A percentile compares a stretch with the other conserved stretches of the same genome.
phyloP scores from a whole-genome alignment of 2,329 filamentous ascomycete genomes.

The Lachnellula arida region DNA sequence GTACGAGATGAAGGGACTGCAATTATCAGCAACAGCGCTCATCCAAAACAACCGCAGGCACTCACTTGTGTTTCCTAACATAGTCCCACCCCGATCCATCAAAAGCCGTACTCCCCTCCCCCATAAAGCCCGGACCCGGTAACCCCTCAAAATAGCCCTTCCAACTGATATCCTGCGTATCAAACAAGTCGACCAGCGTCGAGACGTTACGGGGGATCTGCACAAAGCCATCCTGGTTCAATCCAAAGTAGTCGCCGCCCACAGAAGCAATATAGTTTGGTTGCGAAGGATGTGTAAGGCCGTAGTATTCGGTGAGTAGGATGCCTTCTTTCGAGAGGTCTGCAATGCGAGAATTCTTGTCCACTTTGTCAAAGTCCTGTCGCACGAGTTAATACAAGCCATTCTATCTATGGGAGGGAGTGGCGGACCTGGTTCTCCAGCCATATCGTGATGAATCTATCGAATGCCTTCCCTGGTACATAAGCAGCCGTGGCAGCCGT shows the following conservation, averaged over 20 bases:
- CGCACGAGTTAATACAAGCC: not conserved
- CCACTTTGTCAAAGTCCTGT: conserved; percentile 41
- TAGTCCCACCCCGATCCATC: conserved; percentile 35
- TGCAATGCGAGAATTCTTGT: conserved; percentile 36
- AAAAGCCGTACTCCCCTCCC: conserved; percentile 33
- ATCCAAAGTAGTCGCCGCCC: conserved; percentile 44
- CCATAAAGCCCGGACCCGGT: conserved; percentile 45
- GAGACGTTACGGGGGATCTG: conserved; percentile 42
- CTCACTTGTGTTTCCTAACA: conserved; percentile 32
- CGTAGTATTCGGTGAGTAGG: conserved; percentile 41
- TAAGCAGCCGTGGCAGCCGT: conserved; percentile 14
- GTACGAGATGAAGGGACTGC: conserved; percentile 43
- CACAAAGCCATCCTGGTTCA: conserved; percentile 42
- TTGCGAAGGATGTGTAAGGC: conserved; percentile 43
- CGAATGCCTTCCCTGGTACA: conserved; percentile 48
- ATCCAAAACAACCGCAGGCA: not conserved
- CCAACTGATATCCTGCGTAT: conserved; percentile 39
- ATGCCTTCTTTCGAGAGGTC: conserved; percentile 42
- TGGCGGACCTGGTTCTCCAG: conserved; percentile 50
- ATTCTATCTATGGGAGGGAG: not conserved
- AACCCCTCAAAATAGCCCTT: conserved; percentile 43
- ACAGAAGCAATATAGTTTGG: conserved; percentile 45
- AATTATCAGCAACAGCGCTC: conserved; percentile 3
- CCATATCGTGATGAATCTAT: conserved; percentile 58
- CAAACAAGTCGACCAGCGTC: conserved; percentile 43